These are phyloP conservation scores for Malus sieversii DNA, from an alignment of 306 rosid species.

Conservation along the genomic window DNA sequence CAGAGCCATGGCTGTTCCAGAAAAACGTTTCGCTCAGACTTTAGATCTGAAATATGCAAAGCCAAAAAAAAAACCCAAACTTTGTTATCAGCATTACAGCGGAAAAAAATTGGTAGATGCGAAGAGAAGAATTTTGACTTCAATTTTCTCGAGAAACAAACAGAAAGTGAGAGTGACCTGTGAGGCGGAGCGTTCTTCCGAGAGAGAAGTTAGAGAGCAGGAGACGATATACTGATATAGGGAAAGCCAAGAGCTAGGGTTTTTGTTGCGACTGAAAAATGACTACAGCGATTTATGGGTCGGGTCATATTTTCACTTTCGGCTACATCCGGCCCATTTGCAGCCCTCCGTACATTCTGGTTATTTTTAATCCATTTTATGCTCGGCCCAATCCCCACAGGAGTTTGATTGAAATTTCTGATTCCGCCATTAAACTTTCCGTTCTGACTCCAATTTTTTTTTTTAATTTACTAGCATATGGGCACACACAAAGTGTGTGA, in stretches of 20 bases:
- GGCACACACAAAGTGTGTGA: too few species aligned
- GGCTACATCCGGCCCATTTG: neutral
- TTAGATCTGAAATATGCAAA: constrained; percentile 41
- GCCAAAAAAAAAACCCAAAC: neutral
- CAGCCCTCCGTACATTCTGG: neutral
- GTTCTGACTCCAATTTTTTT: too few species aligned
- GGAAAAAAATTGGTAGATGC: too few species aligned
- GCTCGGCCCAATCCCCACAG: too few species aligned
- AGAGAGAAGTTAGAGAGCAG: neutral
- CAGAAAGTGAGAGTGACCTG: constrained; percentile 6
- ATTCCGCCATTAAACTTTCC: too few species aligned
- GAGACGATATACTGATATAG: neutral
- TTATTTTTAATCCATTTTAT: too few species aligned
- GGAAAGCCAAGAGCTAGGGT: constrained; percentile 26
- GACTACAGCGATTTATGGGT: neutral
- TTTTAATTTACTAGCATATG: too few species aligned
- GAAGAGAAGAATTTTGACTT: neutral
- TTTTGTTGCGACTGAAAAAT: constrained; percentile 1
- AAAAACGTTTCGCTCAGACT: constrained; percentile 29
- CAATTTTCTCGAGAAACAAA: neutral
- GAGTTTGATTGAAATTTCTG: too few species aligned
- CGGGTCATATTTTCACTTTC: neutral
- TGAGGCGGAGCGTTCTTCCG: constrained; percentile 8
- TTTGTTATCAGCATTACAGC: neutral
- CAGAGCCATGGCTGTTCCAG: constrained; percentile 67